phyloP scores from a whole-genome alignment of 2,329 filamentous ascomycete genomes.

The Curvularia eragrostidis region DNA sequence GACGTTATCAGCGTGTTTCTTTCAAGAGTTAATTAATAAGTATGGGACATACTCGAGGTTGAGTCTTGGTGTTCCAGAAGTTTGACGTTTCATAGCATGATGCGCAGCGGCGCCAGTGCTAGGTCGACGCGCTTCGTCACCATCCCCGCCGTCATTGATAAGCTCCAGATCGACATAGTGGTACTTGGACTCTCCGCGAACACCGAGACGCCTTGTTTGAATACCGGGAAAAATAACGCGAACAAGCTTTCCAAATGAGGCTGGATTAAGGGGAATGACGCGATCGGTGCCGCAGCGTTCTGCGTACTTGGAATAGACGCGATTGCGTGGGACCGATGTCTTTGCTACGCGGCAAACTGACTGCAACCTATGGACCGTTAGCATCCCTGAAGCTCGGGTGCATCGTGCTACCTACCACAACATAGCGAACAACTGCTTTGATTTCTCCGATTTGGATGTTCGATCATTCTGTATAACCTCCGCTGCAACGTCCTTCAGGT shows the following conservation, averaged over 20 bases:
- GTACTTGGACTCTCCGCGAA: constrained; percentile 97
- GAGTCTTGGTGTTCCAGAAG: constrained; percentile 41
- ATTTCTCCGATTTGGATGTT: constrained; percentile 80
- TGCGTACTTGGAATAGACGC: constrained; percentile 95
- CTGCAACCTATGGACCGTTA: constrained; percentile 67
- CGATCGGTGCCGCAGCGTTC: constrained; percentile 90
- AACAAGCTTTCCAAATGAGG: constrained; percentile 96
- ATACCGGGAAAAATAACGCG: constrained; percentile 95
- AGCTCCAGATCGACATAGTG: constrained; percentile 74
- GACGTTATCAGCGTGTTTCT: constrained; percentile 24
- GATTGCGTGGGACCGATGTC: constrained; percentile 86
- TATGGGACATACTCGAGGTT: constrained; percentile 43
- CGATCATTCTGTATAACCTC: constrained; percentile 81
- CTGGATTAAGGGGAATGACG: constrained; percentile 93
- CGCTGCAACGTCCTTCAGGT: constrained; percentile 72
- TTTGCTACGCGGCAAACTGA: constrained; percentile 73
- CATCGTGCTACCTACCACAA: constrained; percentile 68
- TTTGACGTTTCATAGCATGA: constrained; percentile 39
- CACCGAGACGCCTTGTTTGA: constrained; percentile 88
- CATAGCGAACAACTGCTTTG: constrained; percentile 87
- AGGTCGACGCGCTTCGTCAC: constrained; percentile 31
- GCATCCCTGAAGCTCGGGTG: constrained; percentile 16
- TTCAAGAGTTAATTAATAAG: background rate
- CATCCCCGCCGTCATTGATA: constrained; percentile 52
- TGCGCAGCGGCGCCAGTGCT: constrained; percentile 33